Conservation (phyloP, 257 asterid species). For the Penstemon davidsonii region DNA sequence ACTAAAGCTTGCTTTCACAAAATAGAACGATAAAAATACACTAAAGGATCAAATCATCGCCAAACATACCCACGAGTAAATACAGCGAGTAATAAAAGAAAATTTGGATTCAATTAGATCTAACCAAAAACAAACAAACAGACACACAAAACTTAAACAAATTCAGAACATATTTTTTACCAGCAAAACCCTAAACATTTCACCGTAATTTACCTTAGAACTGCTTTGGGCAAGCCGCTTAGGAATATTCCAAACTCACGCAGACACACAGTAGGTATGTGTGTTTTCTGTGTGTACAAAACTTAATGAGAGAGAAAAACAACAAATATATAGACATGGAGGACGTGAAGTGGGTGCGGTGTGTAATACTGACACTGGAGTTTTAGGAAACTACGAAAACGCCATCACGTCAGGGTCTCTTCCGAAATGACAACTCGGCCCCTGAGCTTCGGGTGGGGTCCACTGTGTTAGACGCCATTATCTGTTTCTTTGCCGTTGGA, state of each 20-base stretch:
- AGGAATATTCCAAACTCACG: neutral
- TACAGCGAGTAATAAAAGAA: neutral
- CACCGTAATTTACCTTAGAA: neutral
- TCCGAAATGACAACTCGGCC: neutral
- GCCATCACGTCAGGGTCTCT: neutral
- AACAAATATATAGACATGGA: neutral
- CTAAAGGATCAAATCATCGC: neutral
- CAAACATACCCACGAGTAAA: neutral
- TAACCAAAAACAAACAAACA: neutral
- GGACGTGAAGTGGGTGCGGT: neutral
- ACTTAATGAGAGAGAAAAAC: neutral
- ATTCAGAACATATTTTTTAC: neutral
- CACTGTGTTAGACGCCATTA: too few relatives aligned
- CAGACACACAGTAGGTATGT: neutral
- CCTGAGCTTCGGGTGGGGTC: too few relatives aligned
- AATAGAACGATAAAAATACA: too few relatives aligned
- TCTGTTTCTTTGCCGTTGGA: too few relatives aligned
- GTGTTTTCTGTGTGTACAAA: neutral
- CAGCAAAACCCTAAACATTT: too few relatives aligned
- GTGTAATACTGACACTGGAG: neutral
- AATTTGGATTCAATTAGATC: neutral
- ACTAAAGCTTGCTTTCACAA: too few relatives aligned
- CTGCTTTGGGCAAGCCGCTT: too few relatives aligned
- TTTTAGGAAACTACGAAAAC: neutral
- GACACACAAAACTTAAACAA: neutral